Base-by-base conservation (phyloP, 495 filamentous ascomycete genomes). In the Cercophora sp. region DNA sequence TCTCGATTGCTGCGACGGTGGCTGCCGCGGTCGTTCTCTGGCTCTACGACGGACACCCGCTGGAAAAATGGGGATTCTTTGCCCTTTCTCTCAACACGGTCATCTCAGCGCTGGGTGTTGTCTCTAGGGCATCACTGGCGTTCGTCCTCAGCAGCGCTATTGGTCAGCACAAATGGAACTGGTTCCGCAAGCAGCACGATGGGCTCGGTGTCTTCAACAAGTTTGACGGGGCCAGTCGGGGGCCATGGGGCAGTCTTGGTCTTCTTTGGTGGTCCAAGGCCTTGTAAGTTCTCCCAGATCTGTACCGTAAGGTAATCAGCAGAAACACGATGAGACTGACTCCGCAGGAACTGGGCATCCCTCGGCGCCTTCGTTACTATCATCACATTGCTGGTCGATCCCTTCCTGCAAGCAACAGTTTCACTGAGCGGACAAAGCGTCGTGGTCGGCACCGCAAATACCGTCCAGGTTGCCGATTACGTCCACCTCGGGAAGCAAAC, bases 151-250 rank as follows among this genome's bases (percentile, higher is more conserved):
- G 24, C 24, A 11, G 22, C 42, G 22, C 8, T 25, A 44, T 44
- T 24, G 42, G 42, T 3, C 42, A 45, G 22, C 42, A 45, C 42
- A 45, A 45, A 45, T 45, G 42, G 42, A 45, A 45, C 42, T 45
- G 42, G 42, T 45, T 45, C 25, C 42, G 42, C 13, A 9, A 1
- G 15, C 9, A 25, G 1, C 22, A 45, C 23, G 42, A 45, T 8
- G n/a, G 24, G 6, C 22, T 45, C 42, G 22, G 42, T n/a, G 42
- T 45, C 23, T 45, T 45, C 22, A 25, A 45, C 13, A 45, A 45
- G 25, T 45, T 45, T 26, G 42, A 45, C 42, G 24, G 29, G 42
- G 42, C 42, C 0, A 45, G 42, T 5, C 42, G 42, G 13, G 42
- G 42, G 4, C 42, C 42, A 6, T 45, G 9, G 42, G 42, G 42